phyloP scores from a whole-genome alignment of 2,329 filamentous ascomycete genomes.

The Fusarium continuum region DNA sequence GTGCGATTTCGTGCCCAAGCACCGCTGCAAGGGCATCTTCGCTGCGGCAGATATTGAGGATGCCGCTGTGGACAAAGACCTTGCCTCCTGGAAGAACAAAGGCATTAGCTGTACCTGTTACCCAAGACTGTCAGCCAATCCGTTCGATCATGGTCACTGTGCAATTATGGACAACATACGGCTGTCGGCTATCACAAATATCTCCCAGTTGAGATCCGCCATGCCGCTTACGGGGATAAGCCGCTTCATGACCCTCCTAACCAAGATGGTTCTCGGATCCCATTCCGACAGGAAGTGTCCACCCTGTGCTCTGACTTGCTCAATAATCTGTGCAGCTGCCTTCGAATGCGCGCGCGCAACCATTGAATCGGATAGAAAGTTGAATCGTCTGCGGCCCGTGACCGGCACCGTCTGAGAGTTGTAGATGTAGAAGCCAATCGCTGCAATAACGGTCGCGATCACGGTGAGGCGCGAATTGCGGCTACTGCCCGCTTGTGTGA shows the following conservation, averaged over 20 bases:
- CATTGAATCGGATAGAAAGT: slow-evolving; percentile 66
- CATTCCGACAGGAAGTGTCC: slow-evolving; percentile 65
- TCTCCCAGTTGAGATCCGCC: slow-evolving; percentile 70
- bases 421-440: slow-evolving; percentile 68
- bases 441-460: slow-evolving; percentile 53
- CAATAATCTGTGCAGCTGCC: slow-evolving; percentile 55
- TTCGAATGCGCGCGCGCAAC: slow-evolving; percentile 55
- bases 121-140: neutral
- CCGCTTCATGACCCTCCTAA: slow-evolving; percentile 70
- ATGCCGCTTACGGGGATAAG: slow-evolving; percentile 74
- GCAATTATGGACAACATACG: slow-evolving; percentile 46
- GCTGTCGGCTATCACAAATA: slow-evolving; percentile 76
- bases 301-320: slow-evolving; percentile 61
- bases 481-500: slow-evolving; percentile 42
- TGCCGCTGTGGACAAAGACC: slow-evolving; percentile 80
- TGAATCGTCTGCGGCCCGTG: slow-evolving; percentile 77
- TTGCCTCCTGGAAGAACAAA: slow-evolving; percentile 83
- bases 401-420: slow-evolving; percentile 79
- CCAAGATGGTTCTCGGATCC: slow-evolving; percentile 65
- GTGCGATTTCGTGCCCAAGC: slow-evolving; percentile 81
- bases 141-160: neutral
- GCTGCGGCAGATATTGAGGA: slow-evolving; percentile 71
- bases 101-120: slow-evolving; percentile 69
- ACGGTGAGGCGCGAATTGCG: slow-evolving; percentile 51
- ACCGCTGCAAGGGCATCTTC: slow-evolving; percentile 79